Conservation (phyloP, 2,329 filamentous ascomycete species). For the Penicillium sp. region DNA sequence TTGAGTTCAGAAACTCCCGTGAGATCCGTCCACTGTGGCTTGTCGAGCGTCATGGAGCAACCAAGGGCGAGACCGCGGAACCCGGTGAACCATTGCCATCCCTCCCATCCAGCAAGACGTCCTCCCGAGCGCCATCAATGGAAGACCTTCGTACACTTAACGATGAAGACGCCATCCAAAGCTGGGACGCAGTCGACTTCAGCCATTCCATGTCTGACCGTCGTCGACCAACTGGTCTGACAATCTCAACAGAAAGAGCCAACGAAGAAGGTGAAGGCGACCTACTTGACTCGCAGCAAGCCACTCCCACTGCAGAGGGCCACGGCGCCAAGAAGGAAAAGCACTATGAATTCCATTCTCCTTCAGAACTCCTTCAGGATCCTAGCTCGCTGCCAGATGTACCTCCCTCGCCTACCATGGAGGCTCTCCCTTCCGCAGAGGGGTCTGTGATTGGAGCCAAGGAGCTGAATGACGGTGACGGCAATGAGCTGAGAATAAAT, state of each 20-base stretch:
- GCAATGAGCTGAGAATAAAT: slow-evolving; percentile 10
- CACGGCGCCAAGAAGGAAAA: slow-evolving; percentile 44
- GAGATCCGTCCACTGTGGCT: slow-evolving; percentile 82
- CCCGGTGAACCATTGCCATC: slow-evolving; percentile 46
- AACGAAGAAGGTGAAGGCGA: slow-evolving; percentile 41
- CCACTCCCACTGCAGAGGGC: slow-evolving; percentile 64
- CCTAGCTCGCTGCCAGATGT: slow-evolving; percentile 27
- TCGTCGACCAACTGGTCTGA: slow-evolving; percentile 27
- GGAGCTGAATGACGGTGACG: slow-evolving; percentile 19
- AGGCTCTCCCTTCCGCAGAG: slow-evolving; percentile 30
- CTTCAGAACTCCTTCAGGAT: slow-evolving; percentile 46
- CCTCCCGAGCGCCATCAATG: slow-evolving; percentile 47
- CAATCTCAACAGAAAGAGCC: slow-evolving; percentile 34
- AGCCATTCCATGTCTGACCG: slow-evolving; percentile 23
- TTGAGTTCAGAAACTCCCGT: slow-evolving; percentile 53
- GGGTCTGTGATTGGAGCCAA: slow-evolving; percentile 29
- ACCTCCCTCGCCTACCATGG: slow-evolving; percentile 22
- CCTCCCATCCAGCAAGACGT: slow-evolving; percentile 52
- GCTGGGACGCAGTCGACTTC: slow-evolving; percentile 32
- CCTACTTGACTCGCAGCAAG: slow-evolving; percentile 61
- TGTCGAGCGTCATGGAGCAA: slow-evolving; percentile 61
- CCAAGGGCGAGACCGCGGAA: slow-evolving; percentile 39
- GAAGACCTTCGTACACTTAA: slow-evolving; percentile 38
- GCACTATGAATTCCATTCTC: slow-evolving; percentile 48
- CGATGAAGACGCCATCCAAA: slow-evolving; percentile 26